A percentile compares a stretch with the other conserved stretches of the same genome.
phyloP scores from a whole-genome alignment of 31 red algal genomes.

The Asparagopsis taxiformis region DNA sequence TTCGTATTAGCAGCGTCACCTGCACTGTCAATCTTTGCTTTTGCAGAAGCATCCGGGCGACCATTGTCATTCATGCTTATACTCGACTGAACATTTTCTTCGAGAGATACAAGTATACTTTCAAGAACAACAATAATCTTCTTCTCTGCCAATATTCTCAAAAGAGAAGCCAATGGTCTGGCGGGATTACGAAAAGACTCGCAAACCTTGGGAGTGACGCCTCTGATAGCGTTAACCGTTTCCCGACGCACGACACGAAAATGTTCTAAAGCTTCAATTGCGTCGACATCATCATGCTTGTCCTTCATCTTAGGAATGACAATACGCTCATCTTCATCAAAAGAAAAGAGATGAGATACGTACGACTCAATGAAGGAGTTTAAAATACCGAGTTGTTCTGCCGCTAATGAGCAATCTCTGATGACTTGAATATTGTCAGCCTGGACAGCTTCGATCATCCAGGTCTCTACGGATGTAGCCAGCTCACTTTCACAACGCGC shows the following conservation, averaged over 20 bases:
- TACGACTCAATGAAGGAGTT: slow-evolving; percentile 42
- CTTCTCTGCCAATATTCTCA: slow-evolving; percentile 30
- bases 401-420: slow-evolving; percentile 44
- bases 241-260: slow-evolving; percentile 30
- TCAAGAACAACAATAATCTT: slow-evolving; percentile 20
- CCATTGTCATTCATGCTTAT: not conserved
- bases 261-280: not conserved
- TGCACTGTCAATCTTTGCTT: not conserved
- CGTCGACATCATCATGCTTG: not conserved
- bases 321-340: not conserved
- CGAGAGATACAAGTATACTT: slow-evolving; percentile 7
- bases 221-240: slow-evolving; percentile 16
- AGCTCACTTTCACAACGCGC: slow-evolving; percentile 40
- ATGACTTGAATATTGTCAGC: slow-evolving; percentile 28
- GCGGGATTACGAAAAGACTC: slow-evolving; percentile 44
- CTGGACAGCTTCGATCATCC: slow-evolving; percentile 52
- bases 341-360: slow-evolving; percentile 21
- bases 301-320: not conserved
- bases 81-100: not conserved
- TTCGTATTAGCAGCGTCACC: not conserved
- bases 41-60: not conserved
- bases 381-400: slow-evolving; percentile 30
- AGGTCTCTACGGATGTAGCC: slow-evolving; percentile 22
- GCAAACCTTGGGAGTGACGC: slow-evolving; percentile 25
- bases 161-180: slow-evolving; percentile 11